Conservation (phyloP, 2,329 filamentous ascomycete genomes). For the Aspergillus pseudotamarii region DNA sequence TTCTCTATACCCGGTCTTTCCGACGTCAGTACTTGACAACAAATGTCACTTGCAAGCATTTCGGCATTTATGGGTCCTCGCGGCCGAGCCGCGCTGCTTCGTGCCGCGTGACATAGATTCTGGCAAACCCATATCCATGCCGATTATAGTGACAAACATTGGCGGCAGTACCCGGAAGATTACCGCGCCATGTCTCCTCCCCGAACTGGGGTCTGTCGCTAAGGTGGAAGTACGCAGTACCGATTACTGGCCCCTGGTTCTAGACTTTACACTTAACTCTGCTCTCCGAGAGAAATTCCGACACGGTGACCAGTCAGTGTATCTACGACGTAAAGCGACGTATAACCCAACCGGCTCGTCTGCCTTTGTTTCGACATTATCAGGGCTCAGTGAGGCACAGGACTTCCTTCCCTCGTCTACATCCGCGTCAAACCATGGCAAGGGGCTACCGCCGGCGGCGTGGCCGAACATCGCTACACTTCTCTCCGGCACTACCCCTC, state of each 20-base stretch:
- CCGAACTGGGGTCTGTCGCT: constrained; percentile 43
- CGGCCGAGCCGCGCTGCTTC: constrained; percentile 84
- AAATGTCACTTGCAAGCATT: constrained; percentile 94
- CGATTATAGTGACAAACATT: constrained; percentile 67
- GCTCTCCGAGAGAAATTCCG: constrained; percentile 66
- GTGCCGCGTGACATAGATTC: constrained; percentile 86
- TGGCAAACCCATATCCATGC: constrained; percentile 73
- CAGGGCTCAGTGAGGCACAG: constrained; percentile 68
- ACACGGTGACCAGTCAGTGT: constrained; percentile 68
- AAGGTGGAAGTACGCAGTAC: constrained; percentile 48
- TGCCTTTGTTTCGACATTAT: constrained; percentile 73
- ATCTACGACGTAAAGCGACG: constrained; percentile 70
- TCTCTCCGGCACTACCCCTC: constrained; percentile 19
- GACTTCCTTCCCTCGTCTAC: constrained; percentile 40
- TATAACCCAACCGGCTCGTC: constrained; percentile 62
- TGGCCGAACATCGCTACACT: constrained; percentile 27
- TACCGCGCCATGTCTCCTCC: constrained; percentile 61
- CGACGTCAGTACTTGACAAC: constrained; percentile 87
- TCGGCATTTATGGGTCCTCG: constrained; percentile 95
- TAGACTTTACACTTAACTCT: constrained; percentile 71
- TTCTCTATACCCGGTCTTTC: constrained; percentile 93
- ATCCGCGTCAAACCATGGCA: constrained; percentile 26
- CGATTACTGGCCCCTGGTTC: constrained; percentile 77
- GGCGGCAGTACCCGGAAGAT: constrained; percentile 39
- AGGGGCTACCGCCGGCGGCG: constrained; percentile 27